A percentile compares a stretch with the other conserved stretches of the same genome.
Conservation (phyloP, 164 flowering plant species). For the Macadamia integrifolia region DNA sequence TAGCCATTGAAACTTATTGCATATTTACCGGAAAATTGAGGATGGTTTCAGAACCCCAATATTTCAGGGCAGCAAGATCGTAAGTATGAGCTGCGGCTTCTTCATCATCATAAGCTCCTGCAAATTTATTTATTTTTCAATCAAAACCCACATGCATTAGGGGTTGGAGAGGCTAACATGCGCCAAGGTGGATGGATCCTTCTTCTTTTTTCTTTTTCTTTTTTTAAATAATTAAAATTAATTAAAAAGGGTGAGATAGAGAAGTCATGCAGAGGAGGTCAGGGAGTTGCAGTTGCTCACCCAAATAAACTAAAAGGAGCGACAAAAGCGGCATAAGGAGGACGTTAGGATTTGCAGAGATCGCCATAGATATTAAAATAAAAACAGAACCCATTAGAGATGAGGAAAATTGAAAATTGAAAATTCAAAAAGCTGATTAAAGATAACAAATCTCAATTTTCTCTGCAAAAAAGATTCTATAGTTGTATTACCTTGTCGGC, state of each 20-base stretch:
- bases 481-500: conserved; percentile 61
- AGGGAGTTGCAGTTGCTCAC: conserved; percentile 31
- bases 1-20: no score
- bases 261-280: conserved; percentile 1
- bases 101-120: conserved; percentile 90
- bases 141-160: not conserved
- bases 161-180: not conserved
- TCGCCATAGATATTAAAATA: conserved; percentile 9
- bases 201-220: not conserved
- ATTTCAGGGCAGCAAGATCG: conserved; percentile 92
- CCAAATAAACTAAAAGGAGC: conserved; percentile 70
- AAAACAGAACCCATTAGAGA: conserved; percentile 8
- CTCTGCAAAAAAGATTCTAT: not conserved
- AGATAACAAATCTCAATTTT: not conserved
- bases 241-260: not conserved
- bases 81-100: conserved; percentile 91
- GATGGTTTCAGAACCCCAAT: conserved; percentile 73
- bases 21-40: conserved; percentile 76
- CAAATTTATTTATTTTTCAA: not conserved
- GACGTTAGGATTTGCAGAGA: conserved; percentile 37
- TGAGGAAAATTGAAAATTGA: not conserved
- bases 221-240: not conserved
- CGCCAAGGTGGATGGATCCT: not conserved
- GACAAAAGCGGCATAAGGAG: conserved; percentile 27
- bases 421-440: not conserved